phyloP scores from a whole-genome alignment of 257 asterid genomes.

The Solanum chiquidenum region DNA sequence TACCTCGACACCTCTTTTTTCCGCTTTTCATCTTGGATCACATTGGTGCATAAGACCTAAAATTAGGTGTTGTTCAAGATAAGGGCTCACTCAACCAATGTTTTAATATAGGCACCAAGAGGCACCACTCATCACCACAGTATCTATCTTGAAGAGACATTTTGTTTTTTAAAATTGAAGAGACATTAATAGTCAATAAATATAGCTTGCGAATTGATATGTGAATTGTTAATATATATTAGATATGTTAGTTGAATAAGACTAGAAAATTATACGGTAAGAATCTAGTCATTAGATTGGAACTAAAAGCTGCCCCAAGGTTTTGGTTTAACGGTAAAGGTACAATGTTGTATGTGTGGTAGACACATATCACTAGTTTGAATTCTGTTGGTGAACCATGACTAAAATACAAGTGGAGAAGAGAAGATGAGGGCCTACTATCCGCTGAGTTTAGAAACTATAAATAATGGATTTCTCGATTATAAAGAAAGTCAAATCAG shows the following conservation, averaged over 20 bases:
- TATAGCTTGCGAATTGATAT: background rate
- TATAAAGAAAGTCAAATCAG: background rate
- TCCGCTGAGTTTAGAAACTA: background rate
- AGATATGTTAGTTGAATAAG: background rate
- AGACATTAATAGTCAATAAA: background rate
- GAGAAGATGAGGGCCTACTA: background rate
- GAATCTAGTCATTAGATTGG: background rate
- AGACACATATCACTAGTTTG: background rate
- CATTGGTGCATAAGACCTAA: background rate
- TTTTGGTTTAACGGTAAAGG: background rate
- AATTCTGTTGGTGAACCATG: background rate
- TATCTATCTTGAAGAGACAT: background rate
- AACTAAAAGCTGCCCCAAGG: background rate
- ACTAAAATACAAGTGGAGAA: background rate
- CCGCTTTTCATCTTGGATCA: background rate
- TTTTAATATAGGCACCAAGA: background rate
- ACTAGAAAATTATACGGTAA: background rate
- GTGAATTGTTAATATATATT: background rate
- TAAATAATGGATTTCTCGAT: background rate
- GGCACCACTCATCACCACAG: background rate
- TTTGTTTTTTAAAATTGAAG: background rate
- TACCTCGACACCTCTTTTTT: background rate
- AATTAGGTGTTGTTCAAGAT: background rate
- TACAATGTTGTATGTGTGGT: background rate
- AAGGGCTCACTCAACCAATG: background rate